Evolutionary conservation across 495 filamentous ascomycete species (phyloP).

Genomic region (Achaetomiella virescens): DNA sequence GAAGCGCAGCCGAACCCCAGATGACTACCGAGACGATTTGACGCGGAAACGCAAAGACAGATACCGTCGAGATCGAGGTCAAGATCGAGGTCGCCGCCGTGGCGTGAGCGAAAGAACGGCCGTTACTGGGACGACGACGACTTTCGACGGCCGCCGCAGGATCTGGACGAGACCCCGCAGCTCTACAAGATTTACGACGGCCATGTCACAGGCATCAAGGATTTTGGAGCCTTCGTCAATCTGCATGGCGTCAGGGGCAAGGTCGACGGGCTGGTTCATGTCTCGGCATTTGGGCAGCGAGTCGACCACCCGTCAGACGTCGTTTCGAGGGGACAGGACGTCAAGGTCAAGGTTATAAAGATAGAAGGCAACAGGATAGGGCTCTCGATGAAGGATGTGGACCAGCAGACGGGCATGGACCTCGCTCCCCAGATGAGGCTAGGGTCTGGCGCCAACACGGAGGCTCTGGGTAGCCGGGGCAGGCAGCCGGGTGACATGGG

Average conservation of each 20-base stretch:
- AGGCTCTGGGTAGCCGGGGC: slow-evolving; percentile 61
- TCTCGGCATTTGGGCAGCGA: slow-evolving; percentile 87
- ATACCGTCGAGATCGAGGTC: slow-evolving; percentile 42
- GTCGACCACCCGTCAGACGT: slow-evolving; percentile 91
- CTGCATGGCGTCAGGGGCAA: slow-evolving; percentile 79
- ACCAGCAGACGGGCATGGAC: slow-evolving; percentile 84
- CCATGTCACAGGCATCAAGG: slow-evolving; percentile 81
- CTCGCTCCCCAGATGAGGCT: slow-evolving; percentile 73
- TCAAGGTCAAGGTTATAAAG: slow-evolving; percentile 90
- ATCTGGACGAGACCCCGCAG: slow-evolving; percentile 71
- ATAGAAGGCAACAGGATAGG: slow-evolving; percentile 75
- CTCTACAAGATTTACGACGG: slow-evolving; percentile 89
- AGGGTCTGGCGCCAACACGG: slow-evolving; percentile 89
- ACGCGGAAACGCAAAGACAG: slow-evolving; percentile 42
- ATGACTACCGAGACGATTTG: slow-evolving; percentile 47
- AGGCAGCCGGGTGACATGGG: slow-evolving; percentile 43
- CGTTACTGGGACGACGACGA: slow-evolving; percentile 60
- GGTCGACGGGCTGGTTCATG: slow-evolving; percentile 88
- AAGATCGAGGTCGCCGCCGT: slow-evolving; percentile 50
- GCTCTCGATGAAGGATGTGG: slow-evolving; percentile 94
- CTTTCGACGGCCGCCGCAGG: slow-evolving; percentile 64
- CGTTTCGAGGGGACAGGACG: slow-evolving; percentile 68
- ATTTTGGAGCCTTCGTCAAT: slow-evolving; percentile 95
- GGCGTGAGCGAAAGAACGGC: slow-evolving; percentile 41
- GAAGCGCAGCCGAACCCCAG: slow-evolving; percentile 71